Evolutionary conservation across 371 early-diverging fungal species (phyloP), one percentile per base, ranked within the genome.

Genomic region (Umbelopsis sp.): DNA sequence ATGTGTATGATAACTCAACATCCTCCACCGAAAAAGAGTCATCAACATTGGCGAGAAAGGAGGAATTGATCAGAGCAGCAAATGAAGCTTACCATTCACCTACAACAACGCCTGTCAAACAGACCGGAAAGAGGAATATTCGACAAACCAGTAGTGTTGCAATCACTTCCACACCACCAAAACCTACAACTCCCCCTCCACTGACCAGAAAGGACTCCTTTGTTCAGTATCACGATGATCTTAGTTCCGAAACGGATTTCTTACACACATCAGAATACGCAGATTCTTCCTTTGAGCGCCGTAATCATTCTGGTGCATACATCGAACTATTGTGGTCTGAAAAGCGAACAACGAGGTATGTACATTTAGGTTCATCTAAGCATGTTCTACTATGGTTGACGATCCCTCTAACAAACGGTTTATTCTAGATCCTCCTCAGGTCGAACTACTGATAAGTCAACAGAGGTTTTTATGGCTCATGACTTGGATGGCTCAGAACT

Each of bases 311-410:
- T 8, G 77, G 78, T 65, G 70, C 75, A 2, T 72, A 75, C 20
- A 65, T 84, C 9, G 57, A 70, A n/a, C 70, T 78, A 37, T 62
- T 80, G 38, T 76, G 76, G 70, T 74, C 70, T 46, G 75, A 81
- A 14, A 66, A 73, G 29, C 69, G 63, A 22, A 50, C 53, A 16
- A 62, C 73, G 44, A 71, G 71, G 78, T 76, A 74, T 41, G 12
- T 41, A 7, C 4, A 7, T 41, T 41, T 10, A 41, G 10, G 12
- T 7, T 41, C 41, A 10, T 12, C 7, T 12, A 10, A 41, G 41
- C 41, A 41, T 7, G 41, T 7, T 41, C 7, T 41, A 12, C 12
- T 41, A 41, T 41, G 12, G 12, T 10, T 7, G 41, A 12, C 7
- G 41, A 41, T 22, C 41, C 12, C 12, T 10, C 41, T 41, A 7